phyloP scores from a whole-genome alignment of 352 stramenopile genomes.

The Phytophthora gonapodyides region DNA sequence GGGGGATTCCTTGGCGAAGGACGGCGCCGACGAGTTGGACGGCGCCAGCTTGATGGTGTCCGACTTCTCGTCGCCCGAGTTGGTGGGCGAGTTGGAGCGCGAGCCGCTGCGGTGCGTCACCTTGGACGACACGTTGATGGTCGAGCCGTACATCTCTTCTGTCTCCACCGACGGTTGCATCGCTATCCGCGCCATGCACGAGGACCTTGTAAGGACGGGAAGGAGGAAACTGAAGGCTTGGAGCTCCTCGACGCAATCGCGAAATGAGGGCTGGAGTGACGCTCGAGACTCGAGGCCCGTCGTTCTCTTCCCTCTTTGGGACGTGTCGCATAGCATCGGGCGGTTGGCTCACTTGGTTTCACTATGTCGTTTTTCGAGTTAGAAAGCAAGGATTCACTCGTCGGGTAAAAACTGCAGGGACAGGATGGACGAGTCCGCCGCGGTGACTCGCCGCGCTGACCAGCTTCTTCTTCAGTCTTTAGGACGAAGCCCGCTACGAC shows the following conservation, averaged over 20 bases:
- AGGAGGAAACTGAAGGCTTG: too few relatives aligned
- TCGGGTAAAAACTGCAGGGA: neutral
- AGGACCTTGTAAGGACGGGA: too few relatives aligned
- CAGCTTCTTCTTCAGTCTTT: too few relatives aligned
- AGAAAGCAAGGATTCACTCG: constrained; percentile 16
- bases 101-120: constrained; percentile 42
- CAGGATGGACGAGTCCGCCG: too few relatives aligned
- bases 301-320: constrained; percentile 1
- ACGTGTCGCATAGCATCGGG: constrained; percentile 24
- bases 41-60: constrained; percentile 34
- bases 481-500: too few relatives aligned
- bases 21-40: constrained; percentile 25
- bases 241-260: constrained; percentile 28
- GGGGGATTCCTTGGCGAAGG: constrained; percentile 33
- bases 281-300: neutral
- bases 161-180: constrained; percentile 20
- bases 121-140: constrained; percentile 29
- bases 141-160: constrained; percentile 32
- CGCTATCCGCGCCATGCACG: constrained; percentile 8
- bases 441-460: too few relatives aligned
- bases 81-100: constrained; percentile 39
- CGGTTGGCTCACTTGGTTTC: neutral
- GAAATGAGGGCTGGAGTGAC: constrained; percentile 30
- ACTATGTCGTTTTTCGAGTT: neutral
- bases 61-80: constrained; percentile 44